Evolutionary conservation across 495 filamentous ascomycete genomes (phyloP).

Genomic region (Lophium mytilinum): DNA sequence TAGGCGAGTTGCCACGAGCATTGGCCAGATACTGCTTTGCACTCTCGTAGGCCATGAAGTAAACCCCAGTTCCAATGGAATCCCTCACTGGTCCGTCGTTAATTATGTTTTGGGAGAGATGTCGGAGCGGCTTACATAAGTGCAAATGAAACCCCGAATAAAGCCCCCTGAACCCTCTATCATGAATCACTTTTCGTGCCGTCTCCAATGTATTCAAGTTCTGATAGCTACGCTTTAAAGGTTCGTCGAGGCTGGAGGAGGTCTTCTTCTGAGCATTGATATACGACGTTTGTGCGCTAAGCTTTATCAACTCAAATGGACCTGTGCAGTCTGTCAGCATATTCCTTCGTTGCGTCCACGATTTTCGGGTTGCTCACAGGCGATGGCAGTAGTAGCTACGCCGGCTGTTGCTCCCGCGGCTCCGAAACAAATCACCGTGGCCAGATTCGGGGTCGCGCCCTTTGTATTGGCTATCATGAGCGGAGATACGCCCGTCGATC

Average conservation of each 20-base stretch:
- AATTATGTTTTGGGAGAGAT: neutral
- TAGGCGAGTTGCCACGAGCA: slow-evolving; percentile 58
- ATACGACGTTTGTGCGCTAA: slow-evolving; percentile 84
- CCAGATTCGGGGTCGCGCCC: slow-evolving; percentile 60
- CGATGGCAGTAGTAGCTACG: slow-evolving; percentile 70
- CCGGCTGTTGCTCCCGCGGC: slow-evolving; percentile 73
- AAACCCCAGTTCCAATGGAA: slow-evolving; percentile 80
- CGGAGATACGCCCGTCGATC: slow-evolving; percentile 59
- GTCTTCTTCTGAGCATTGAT: slow-evolving; percentile 61
- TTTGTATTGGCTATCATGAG: slow-evolving; percentile 60
- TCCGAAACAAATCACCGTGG: slow-evolving; percentile 66
- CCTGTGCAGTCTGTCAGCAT: slow-evolving; percentile 41
- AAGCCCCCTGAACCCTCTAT: slow-evolving; percentile 67
- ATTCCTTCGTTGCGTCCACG: neutral
- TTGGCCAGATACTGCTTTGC: slow-evolving; percentile 78
- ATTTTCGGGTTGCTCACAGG: slow-evolving; percentile 53
- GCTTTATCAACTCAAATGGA: slow-evolving; percentile 88
- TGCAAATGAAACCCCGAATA: slow-evolving; percentile 85
- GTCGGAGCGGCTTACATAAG: slow-evolving; percentile 47
- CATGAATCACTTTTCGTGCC: slow-evolving; percentile 66
- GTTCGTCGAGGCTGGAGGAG: slow-evolving; percentile 43
- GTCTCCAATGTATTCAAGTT: slow-evolving; percentile 76
- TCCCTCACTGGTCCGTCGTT: slow-evolving; percentile 53
- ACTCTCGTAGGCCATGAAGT: slow-evolving; percentile 88
- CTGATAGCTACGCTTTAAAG: slow-evolving; percentile 58